These are phyloP conservation scores for Silene vulgaris DNA, from an alignment of 179 eudicot genomes.

Conservation along the genomic window DNA sequence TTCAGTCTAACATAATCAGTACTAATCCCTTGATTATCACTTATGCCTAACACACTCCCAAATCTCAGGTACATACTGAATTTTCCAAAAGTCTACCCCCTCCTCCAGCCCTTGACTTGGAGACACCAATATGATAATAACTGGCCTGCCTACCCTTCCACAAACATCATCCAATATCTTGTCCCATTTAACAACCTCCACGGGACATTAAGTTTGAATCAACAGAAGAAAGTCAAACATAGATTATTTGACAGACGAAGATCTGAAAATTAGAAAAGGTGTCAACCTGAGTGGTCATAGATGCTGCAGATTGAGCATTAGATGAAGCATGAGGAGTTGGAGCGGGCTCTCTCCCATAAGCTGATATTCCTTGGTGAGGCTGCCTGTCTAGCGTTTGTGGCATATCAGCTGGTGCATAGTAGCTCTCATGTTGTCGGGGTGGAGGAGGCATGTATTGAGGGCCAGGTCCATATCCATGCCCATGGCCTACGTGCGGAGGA, in stretches of 20 bases:
- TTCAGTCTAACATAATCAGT: background rate
- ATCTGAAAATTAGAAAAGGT: background rate
- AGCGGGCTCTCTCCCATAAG: conserved; percentile 63
- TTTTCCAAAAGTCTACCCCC: background rate
- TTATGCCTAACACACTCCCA: background rate
- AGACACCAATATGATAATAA: too few species aligned
- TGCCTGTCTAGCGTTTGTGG: conserved; percentile 49
- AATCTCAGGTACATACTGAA: background rate
- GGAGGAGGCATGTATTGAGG: conserved; percentile 59
- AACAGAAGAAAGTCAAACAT: background rate
- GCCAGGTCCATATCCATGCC: conserved; percentile 53
- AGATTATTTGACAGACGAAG: background rate
- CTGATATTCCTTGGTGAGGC: conserved; percentile 56
- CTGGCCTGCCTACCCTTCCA: too few species aligned
- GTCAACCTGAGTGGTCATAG: conserved; percentile 41
- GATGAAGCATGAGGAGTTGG: conserved; percentile 34
- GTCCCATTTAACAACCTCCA: background rate
- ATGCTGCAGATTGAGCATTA: conserved; percentile 37
- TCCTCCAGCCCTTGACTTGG: too few species aligned
- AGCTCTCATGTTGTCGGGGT: conserved; percentile 59
- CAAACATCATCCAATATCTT: too few species aligned
- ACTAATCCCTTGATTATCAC: background rate
- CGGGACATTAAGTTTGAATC: background rate
- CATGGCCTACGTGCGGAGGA: conserved; percentile 47
- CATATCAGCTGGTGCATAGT: conserved; percentile 60